phyloP scores from a whole-genome alignment of 768 basidiomycete genomes.

The Sistotremastrum suecicum region DNA sequence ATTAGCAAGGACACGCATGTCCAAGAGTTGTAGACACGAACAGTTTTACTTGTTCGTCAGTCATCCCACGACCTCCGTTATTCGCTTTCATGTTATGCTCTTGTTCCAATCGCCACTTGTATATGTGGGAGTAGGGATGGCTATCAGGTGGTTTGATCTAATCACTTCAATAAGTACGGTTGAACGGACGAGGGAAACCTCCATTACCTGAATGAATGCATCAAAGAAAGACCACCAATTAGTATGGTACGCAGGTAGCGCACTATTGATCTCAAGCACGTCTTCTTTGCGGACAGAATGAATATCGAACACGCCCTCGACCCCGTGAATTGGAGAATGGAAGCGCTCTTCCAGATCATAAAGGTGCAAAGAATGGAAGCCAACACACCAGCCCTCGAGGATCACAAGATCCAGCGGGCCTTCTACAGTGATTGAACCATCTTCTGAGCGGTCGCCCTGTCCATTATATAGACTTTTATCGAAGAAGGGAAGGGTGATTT shows the following conservation, averaged over 20 bases:
- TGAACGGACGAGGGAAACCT: slow-evolving; percentile 7
- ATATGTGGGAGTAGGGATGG: slow-evolving; percentile 41
- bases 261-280: slow-evolving; percentile 48
- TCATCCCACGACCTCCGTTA: slow-evolving; percentile 85
- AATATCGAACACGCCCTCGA: slow-evolving; percentile 20
- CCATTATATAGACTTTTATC: slow-evolving; percentile 77
- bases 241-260: slow-evolving; percentile 39
- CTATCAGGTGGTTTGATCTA: slow-evolving; percentile 25
- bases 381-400: slow-evolving; percentile 93
- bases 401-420: slow-evolving; percentile 65
- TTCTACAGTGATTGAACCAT: slow-evolving; percentile 19
- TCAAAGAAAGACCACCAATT: slow-evolving; percentile 61
- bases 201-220: slow-evolving; percentile 57
- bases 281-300: slow-evolving; percentile 30
- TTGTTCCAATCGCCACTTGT: slow-evolving; percentile 81
- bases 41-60: slow-evolving; percentile 60
- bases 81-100: slow-evolving; percentile 76
- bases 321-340: slow-evolving; percentile 20
- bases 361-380: slow-evolving; percentile 53
- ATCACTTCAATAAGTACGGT: not conserved
- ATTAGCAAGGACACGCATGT: not conserved
- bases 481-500: slow-evolving; percentile 58
- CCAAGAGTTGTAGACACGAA: slow-evolving; percentile 13
- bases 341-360: slow-evolving; percentile 42
- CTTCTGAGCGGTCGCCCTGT: slow-evolving; percentile 56